Base-by-base conservation (phyloP, 73 alveolate genomes). In the Loxodes magnus region DNA sequence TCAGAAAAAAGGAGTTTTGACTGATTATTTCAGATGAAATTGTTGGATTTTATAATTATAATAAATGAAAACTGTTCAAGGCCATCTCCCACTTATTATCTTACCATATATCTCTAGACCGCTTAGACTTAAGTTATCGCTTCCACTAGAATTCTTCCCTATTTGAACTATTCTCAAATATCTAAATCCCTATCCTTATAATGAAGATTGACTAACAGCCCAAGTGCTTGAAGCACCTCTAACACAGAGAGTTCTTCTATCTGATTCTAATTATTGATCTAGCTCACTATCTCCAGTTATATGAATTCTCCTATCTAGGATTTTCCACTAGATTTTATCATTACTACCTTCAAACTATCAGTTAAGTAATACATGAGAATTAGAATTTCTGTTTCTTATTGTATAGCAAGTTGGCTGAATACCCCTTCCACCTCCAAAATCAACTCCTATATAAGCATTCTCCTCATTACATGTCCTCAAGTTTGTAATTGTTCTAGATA, bases 21-120 rank as follows among this genome's bases (percentile, higher is more conserved):
- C n/a, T n/a, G n/a, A n/a, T n/a, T n/a, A n/a, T n/a, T n/a, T n/a
- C n/a, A n/a, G n/a, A n/a, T n/a, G n/a, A n/a, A n/a, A n/a, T n/a
- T n/a, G n/a, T n/a, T n/a, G n/a, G n/a, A n/a, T n/a, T n/a, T n/a
- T n/a, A n/a, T n/a, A n/a, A n/a, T n/a, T n/a, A n/a, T n/a, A n/a
- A n/a, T n/a, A n/a, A n/a, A n/a, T n/a, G n/a, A n/a, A n/a, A n/a
- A n/a, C n/a, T n/a, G n/a, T n/a, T n/a, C n/a, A n/a, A n/a, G n/a
- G n/a, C n/a, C n/a, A n/a, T n/a, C n/a, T n/a, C n/a, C n/a, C n/a
- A n/a, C n/a, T n/a, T n/a, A n/a, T n/a, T n/a, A n/a, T n/a, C n/a
- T n/a, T n/a, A n/a, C 98, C 98, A 67, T 92, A 92, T 24, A 92
- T 50, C 72, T 92, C 98, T 46, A 92, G 68, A 9, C 97, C 93